These are phyloP conservation scores for Backusella westeae DNA, from an alignment of 192 early-diverging fungal species.

Conservation along the genomic window DNA sequence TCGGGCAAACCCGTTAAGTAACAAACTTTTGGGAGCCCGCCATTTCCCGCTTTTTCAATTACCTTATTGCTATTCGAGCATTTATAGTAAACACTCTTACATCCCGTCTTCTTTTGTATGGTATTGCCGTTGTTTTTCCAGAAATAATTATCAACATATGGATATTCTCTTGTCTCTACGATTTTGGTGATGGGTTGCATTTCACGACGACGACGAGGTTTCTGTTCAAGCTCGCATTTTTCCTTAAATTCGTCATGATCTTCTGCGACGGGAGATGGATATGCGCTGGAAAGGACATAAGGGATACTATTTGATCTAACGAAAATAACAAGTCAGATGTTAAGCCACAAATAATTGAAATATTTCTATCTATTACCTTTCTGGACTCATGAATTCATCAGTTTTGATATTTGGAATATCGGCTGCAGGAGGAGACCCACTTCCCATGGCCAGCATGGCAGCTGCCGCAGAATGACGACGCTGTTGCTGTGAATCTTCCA, in stretches of 20 bases:
- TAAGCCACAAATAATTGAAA: background rate
- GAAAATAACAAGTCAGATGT: background rate
- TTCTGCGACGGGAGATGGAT: conserved; percentile 21
- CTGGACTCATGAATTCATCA: conserved; percentile 1
- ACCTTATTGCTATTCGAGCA: conserved; percentile 56
- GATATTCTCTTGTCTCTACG: conserved; percentile 49
- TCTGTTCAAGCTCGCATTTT: background rate
- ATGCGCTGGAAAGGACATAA: conserved; percentile 8
- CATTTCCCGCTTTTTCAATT: conserved; percentile 20
- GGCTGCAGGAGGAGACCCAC: background rate
- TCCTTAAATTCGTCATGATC: conserved; percentile 10
- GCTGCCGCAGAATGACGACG: conserved; percentile 29
- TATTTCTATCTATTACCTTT: background rate
- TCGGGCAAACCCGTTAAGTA: conserved; percentile 16
- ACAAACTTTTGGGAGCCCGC: conserved; percentile 11
- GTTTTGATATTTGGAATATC: background rate
- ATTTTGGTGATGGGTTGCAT: conserved; percentile 62
- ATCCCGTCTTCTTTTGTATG: conserved; percentile 54
- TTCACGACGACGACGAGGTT: conserved; percentile 54
- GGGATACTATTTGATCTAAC: background rate
- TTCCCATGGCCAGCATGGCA: conserved; percentile 34
- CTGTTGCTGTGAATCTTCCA: conserved; percentile 17
- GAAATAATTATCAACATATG: conserved; percentile 48
- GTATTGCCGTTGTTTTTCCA: conserved; percentile 66
- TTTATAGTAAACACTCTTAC: conserved; percentile 61